Percentiles rank a stretch among this genome's conserved stretches.
Conservation (phyloP, 2,329 filamentous ascomycete species). For the Cladosporium phlei region DNA sequence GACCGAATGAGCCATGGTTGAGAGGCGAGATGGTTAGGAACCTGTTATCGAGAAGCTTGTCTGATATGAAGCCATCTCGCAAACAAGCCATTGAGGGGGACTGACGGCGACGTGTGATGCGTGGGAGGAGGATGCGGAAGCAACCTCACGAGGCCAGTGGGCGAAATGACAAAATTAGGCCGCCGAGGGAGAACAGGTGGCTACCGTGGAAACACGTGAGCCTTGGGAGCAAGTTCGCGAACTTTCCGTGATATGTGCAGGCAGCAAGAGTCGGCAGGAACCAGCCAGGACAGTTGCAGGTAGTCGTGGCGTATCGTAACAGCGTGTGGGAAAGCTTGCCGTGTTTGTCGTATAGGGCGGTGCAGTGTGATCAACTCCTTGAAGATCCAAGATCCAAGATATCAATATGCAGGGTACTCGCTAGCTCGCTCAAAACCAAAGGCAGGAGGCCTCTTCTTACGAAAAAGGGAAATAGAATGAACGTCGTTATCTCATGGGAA, state of each 20-base stretch:
- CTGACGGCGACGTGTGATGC: slow-evolving; percentile 11
- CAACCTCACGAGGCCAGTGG: slow-evolving; percentile 7
- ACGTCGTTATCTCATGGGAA: slow-evolving; percentile 38
- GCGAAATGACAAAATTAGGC: background rate
- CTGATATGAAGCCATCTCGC: slow-evolving; percentile 72
- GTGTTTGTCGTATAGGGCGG: slow-evolving; percentile 1
- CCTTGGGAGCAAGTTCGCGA: slow-evolving; percentile 15
- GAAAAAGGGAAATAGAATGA: slow-evolving; percentile 41
- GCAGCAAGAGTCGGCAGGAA: slow-evolving; percentile 6
- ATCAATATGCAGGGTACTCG: slow-evolving; percentile 17
- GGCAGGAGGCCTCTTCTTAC: slow-evolving; percentile 22
- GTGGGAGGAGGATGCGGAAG: slow-evolving; percentile 12
- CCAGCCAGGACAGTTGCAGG: slow-evolving; percentile 6
- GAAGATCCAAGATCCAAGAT: slow-evolving; percentile 9
- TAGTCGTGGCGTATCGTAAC: slow-evolving; percentile 13
- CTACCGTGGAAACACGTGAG: slow-evolving; percentile 4
- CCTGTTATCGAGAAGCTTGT: slow-evolving; percentile 71
- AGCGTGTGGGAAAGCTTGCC: slow-evolving; percentile 4
- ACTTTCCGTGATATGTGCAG: slow-evolving; percentile 12
- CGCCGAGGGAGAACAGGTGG: slow-evolving; percentile 1
- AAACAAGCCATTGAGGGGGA: slow-evolving; percentile 71
- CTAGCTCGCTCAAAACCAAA: slow-evolving; percentile 18
- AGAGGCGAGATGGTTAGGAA: slow-evolving; percentile 89
- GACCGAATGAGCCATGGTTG: slow-evolving; percentile 97
- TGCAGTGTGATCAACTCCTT: slow-evolving; percentile 8